phyloP scores from a whole-genome alignment of 768 basidiomycete genomes.

The Suillus brevipes region DNA sequence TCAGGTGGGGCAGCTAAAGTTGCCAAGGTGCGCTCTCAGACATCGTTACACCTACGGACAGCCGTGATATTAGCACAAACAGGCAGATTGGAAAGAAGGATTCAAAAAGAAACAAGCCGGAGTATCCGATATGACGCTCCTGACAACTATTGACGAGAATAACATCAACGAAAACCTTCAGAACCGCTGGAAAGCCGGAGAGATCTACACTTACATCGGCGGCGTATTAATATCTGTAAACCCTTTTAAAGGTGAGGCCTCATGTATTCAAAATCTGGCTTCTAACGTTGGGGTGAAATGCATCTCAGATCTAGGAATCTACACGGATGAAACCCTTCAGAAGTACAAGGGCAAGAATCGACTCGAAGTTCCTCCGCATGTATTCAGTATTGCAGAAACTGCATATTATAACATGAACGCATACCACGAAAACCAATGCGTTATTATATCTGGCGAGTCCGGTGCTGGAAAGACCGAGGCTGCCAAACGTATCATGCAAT shows the following conservation, averaged over 20 bases:
- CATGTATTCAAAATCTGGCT: not conserved
- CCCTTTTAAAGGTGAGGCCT: slow-evolving; percentile 79
- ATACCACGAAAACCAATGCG: slow-evolving; percentile 99
- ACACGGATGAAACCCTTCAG: slow-evolving; percentile 84
- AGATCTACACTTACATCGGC: slow-evolving; percentile 99
- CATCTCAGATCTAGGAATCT: slow-evolving; percentile 87
- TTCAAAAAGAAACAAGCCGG: slow-evolving; percentile 99
- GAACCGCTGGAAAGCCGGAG: slow-evolving; percentile 91
- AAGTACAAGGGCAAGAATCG: slow-evolving; percentile 96
- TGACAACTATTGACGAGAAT: slow-evolving; percentile 97
- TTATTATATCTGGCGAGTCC: slow-evolving; percentile 98
- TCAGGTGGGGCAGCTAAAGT: slow-evolving; percentile 65
- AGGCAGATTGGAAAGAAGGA: slow-evolving; percentile 99
- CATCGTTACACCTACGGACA: slow-evolving; percentile 2
- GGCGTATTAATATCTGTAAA: slow-evolving; percentile 98
- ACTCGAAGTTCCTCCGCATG: slow-evolving; percentile 96
- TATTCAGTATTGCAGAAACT: slow-evolving; percentile 95
- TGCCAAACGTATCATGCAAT: slow-evolving; percentile 99
- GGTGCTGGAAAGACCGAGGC: slow-evolving; percentile 99
- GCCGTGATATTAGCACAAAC: slow-evolving; percentile 14
- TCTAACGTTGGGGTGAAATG: slow-evolving; percentile 13
- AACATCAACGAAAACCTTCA: slow-evolving; percentile 97
- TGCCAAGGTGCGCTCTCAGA: slow-evolving; percentile 60
- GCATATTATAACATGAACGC: slow-evolving; percentile 99
- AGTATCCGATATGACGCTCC: slow-evolving; percentile 97